These are phyloP conservation scores for Ceratobasidium sp. DNA, from an alignment of 1,284 basidiomycete genomes.

Conservation along the genomic window DNA sequence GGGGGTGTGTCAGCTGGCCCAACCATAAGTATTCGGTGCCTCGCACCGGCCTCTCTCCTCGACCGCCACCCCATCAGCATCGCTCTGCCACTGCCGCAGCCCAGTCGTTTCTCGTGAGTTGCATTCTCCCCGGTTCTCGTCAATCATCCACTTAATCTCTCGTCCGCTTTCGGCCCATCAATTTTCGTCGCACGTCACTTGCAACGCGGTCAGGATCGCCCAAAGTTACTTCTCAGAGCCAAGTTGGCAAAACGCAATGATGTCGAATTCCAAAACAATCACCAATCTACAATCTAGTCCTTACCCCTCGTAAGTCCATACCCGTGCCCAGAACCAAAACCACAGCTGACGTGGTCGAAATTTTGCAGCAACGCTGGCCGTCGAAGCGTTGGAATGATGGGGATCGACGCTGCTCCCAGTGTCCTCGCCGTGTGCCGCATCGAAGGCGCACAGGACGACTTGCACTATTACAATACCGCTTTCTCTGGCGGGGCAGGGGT, in stretches of 20 bases:
- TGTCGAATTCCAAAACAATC: conserved; percentile 60
- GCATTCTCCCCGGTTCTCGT: neutral
- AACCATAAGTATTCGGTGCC: conserved; percentile 24
- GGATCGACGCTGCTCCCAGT: conserved; percentile 79
- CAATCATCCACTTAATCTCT: neutral
- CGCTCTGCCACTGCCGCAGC: conserved; percentile 10
- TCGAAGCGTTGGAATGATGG: conserved; percentile 90
- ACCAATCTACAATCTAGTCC: conserved; percentile 74
- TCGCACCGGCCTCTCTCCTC: neutral
- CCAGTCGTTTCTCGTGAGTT: conserved; percentile 15
- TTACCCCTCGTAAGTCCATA: conserved; percentile 77
- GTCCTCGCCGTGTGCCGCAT: conserved; percentile 83
- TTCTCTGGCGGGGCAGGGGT: conserved; percentile 89
- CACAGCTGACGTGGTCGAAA: conserved; percentile 40
- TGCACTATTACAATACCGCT: conserved; percentile 87
- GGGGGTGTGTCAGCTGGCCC: neutral
- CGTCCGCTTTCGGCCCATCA: conserved; percentile 22
- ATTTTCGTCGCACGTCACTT: conserved; percentile 18
- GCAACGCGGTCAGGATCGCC: conserved; percentile 1
- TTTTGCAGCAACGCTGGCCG: conserved; percentile 75
- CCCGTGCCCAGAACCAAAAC: conserved; percentile 47
- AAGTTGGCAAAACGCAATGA: conserved; percentile 81
- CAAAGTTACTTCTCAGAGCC: conserved; percentile 48
- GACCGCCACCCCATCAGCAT: conserved; percentile 6
- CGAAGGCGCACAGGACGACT: conserved; percentile 70